A percentile compares a stretch with the other conserved stretches of the same genome.
Conservation (phyloP, 2,329 filamentous ascomycete genomes). For the Blastomyces gilchristii region DNA sequence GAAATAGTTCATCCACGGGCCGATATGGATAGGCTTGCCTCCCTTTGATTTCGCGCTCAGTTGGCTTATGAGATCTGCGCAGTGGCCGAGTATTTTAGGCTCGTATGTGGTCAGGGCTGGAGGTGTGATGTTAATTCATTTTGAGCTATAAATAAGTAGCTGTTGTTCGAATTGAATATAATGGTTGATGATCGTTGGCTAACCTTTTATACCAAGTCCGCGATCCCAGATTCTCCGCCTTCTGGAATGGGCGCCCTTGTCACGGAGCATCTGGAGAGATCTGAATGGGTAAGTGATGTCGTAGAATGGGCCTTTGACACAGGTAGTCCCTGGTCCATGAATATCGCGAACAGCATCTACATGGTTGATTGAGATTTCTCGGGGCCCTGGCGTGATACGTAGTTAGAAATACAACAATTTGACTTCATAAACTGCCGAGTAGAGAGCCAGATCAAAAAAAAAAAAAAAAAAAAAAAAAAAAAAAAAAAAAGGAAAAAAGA, state of each 20-base stretch:
- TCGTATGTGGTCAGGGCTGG: slow-evolving; percentile 11
- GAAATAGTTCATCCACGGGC: slow-evolving; percentile 20
- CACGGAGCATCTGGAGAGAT: slow-evolving; percentile 19
- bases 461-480: too few relatives aligned
- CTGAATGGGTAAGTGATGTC: slow-evolving; percentile 15
- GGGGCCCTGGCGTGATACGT: slow-evolving; percentile 12
- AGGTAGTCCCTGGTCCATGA: slow-evolving; percentile 16
- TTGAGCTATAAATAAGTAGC: background rate
- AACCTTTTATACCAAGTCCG: slow-evolving; percentile 24
- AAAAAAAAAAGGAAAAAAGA: background rate
- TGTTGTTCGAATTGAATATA: background rate
- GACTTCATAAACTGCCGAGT: background rate
- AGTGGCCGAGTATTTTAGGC: slow-evolving; percentile 10
- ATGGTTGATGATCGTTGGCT: background rate
- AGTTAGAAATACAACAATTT: background rate
- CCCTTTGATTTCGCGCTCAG: background rate
- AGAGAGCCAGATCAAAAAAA: background rate
- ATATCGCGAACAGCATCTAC: slow-evolving; percentile 13
- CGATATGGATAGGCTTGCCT: slow-evolving; percentile 10
- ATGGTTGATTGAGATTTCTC: slow-evolving; percentile 18
- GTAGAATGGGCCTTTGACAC: slow-evolving; percentile 22
- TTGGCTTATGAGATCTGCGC: slow-evolving; percentile 7
- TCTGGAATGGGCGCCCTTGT: slow-evolving; percentile 17
- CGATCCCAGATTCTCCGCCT: slow-evolving; percentile 23
- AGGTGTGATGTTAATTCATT: background rate